phyloP scores from a whole-genome alignment of 169 alveolate genomes.

The Plasmodium vivax region DNA sequence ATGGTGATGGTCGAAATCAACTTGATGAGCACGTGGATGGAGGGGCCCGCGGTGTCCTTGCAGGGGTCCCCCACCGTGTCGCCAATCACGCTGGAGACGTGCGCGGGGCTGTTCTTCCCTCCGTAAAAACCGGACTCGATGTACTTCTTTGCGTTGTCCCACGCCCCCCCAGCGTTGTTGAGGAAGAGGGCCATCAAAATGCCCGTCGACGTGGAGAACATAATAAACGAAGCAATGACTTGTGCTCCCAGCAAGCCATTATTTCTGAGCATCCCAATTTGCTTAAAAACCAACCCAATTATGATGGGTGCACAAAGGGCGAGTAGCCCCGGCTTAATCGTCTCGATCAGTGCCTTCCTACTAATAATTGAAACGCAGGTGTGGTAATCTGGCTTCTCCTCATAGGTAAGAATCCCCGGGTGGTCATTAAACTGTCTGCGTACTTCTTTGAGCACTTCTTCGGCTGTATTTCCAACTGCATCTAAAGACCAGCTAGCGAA shows the following conservation, averaged over 20 bases:
- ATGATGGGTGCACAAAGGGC: conserved; percentile 81
- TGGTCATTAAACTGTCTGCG: conserved; percentile 84
- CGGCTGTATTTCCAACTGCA: conserved; percentile 89
- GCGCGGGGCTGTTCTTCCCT: conserved; percentile 83
- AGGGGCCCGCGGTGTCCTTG: conserved; percentile 94
- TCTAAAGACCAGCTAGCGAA: conserved; percentile 88
- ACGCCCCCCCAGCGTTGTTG: conserved; percentile 91
- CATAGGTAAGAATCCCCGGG: conserved; percentile 82
- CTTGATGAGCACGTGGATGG: conserved; percentile 84
- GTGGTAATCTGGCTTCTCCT: conserved; percentile 89
- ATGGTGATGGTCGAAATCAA: conserved; percentile 70
- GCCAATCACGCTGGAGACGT: conserved; percentile 86
- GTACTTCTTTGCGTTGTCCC: conserved; percentile 92
- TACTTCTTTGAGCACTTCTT: conserved; percentile 88
- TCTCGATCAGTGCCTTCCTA: conserved; percentile 85
- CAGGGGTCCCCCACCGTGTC: conserved; percentile 94
- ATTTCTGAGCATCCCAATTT: conserved; percentile 77
- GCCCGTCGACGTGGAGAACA: conserved; percentile 91
- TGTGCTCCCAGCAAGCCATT: conserved; percentile 82
- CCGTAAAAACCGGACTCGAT: conserved; percentile 85
- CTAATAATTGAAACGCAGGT: conserved; percentile 88
- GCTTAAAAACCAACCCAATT: conserved; percentile 85
- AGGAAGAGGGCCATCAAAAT: conserved; percentile 88
- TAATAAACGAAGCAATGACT: conserved; percentile 86
- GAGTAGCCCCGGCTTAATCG: conserved; percentile 88